These are phyloP conservation scores for Sanghuangporus baumii DNA, from an alignment of 1,284 basidiomycete species.

Conservation along the genomic window DNA sequence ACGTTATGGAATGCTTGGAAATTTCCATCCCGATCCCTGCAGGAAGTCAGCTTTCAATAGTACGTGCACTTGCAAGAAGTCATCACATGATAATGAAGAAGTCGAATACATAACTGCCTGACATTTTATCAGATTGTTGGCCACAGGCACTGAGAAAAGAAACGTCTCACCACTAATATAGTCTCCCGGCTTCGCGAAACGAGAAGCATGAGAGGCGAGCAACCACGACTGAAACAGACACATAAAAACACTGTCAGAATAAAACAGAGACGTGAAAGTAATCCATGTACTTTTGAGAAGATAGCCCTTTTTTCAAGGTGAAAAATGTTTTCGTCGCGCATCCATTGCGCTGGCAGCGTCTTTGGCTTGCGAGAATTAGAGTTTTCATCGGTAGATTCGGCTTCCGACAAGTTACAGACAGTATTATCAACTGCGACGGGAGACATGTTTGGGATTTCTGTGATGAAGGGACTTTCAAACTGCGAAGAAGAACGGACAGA, in stretches of 20 bases:
- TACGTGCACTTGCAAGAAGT: neutral
- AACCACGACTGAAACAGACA: constrained; percentile 18
- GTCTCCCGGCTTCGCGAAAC: constrained; percentile 24
- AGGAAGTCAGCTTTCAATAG: neutral
- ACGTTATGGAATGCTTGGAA: constrained; percentile 21
- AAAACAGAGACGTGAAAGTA: neutral
- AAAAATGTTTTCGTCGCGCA: constrained; percentile 15
- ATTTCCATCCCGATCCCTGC: constrained; percentile 20
- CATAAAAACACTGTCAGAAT: neutral
- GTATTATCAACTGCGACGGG: constrained; percentile 4
- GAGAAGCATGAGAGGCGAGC: constrained; percentile 20
- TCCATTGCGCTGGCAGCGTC: constrained; percentile 17
- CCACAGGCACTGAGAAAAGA: neutral
- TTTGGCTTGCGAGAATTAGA: constrained; percentile 1
- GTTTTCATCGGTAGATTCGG: neutral
- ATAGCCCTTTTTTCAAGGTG: constrained; percentile 25
- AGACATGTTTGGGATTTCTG: neutral
- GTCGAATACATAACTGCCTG: constrained; percentile 17
- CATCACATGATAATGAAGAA: constrained; percentile 16
- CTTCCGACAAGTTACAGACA: neutral
- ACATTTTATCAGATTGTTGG: neutral
- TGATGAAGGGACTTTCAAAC: neutral
- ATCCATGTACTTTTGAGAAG: constrained; percentile 21
- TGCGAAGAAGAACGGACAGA: neutral
- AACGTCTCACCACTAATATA: constrained; percentile 19